These are phyloP conservation scores for Phytophthora meadii DNA, from an alignment of 352 stramenopile species.

Conservation along the genomic window DNA sequence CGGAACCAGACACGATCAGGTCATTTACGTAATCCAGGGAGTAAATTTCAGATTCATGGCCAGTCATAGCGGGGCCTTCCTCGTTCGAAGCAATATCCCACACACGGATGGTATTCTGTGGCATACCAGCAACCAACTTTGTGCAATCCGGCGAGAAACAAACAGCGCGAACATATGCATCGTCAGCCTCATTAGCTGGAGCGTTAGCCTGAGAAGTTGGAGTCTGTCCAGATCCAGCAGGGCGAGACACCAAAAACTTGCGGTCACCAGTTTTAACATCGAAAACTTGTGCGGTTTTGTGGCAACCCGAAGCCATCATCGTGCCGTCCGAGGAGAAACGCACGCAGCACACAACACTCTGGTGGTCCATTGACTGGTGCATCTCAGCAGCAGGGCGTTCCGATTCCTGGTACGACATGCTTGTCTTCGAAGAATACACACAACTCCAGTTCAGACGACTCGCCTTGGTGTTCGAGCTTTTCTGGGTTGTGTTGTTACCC, in stretches of 20 bases:
- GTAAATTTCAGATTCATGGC: conserved; percentile 90
- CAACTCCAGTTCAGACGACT: conserved; percentile 89
- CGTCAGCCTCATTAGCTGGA: conserved; percentile 72
- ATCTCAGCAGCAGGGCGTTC: conserved; percentile 86
- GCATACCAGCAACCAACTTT: conserved; percentile 89
- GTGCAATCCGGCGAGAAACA: conserved; percentile 87
- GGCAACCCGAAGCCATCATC: conserved; percentile 87
- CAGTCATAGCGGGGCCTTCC: conserved; percentile 81
- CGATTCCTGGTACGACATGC: conserved; percentile 75
- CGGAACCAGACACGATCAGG: conserved; percentile 87
- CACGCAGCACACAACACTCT: conserved; percentile 89
- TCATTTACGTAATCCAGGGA: conserved; percentile 88
- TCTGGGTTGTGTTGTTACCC: conserved; percentile 68
- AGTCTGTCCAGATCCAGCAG: conserved; percentile 52
- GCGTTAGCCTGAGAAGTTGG: conserved; percentile 51
- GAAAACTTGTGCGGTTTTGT: conserved; percentile 89
- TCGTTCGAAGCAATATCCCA: conserved; percentile 90
- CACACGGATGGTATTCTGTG: conserved; percentile 87
- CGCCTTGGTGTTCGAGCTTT: conserved; percentile 81
- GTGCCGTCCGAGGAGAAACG: conserved; percentile 85
- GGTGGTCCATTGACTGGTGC: conserved; percentile 90
- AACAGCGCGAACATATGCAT: conserved; percentile 84
- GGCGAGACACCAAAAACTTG: conserved; percentile 82
- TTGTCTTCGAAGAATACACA: conserved; percentile 78
- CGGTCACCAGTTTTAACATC: conserved; percentile 86